Evolutionary conservation across 2,329 filamentous ascomycete genomes (phyloP).

Genomic region (Calonectria hongkongensis): DNA sequence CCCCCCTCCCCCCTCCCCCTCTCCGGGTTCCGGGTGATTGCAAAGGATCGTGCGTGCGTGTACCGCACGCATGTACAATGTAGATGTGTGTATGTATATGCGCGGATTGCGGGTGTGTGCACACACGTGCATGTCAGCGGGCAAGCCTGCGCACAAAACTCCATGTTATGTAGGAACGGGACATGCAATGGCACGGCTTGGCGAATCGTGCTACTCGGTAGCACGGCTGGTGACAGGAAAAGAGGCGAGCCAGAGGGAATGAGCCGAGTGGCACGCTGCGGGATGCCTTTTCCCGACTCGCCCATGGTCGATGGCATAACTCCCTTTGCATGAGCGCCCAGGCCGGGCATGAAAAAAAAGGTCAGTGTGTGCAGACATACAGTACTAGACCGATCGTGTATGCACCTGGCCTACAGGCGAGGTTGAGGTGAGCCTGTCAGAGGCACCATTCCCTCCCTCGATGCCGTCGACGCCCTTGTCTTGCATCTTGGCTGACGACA

Average conservation of each 20-base stretch:
- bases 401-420: constrained; percentile 10
- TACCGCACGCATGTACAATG: constrained; percentile 23
- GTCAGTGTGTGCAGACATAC: constrained; percentile 7
- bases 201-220: constrained; percentile 7
- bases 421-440: background rate
- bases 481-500: constrained; percentile 34
- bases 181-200: constrained; percentile 15
- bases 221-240: background rate
- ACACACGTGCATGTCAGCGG: background rate
- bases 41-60: constrained; percentile 15
- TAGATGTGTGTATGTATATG: constrained; percentile 11
- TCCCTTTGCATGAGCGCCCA: constrained; percentile 7
- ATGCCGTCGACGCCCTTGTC: constrained; percentile 19
- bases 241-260: constrained; percentile 4
- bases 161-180: constrained; percentile 22
- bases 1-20: background rate
- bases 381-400: constrained; percentile 13
- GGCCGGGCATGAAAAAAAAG: constrained; percentile 9
- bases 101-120: background rate
- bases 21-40: constrained; percentile 23
- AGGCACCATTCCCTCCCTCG: constrained; percentile 3
- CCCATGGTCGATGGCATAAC: constrained; percentile 1
- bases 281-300: constrained; percentile 14
- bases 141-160: background rate
- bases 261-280: constrained; percentile 21